Base-by-base conservation (phyloP, 1,284 basidiomycete genomes). In the Marasmius oreades region DNA sequence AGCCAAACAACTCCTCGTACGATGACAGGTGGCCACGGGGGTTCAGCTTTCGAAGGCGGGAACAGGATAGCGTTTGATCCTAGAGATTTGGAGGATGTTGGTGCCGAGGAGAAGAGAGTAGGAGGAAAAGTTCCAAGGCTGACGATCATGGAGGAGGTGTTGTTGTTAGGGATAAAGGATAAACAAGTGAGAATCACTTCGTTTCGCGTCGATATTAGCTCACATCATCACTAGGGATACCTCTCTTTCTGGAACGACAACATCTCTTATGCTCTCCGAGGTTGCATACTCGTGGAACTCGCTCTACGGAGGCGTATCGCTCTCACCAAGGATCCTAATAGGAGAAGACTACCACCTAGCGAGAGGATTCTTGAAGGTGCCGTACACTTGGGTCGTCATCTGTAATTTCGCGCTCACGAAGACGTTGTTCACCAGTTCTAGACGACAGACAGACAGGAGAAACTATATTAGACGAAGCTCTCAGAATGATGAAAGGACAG, bases 191-290 rank as follows among this genome's bases (percentile, higher is more conserved):
- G 84, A 73, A 46, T 24, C 47, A 26, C n/a, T 12, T 55, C 39
- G 36, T 34, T 48, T 23, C 31, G 37, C 33, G 52, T 42, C 20
- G 34, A 26, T 4, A 6, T 24, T 20, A 22, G n/a, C 12, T 48
- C 37, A 16, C 31, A 23, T 39, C 24, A 33, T 43, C 51, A 57
- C 0, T 63, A 94, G 90, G 93, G 93, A 43, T 95, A 95, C 70
- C 84, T 96, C 18, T 95, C 93, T 1, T 96, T 97, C 71, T 96
- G 93, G 94, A 98, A 98, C 71, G 95, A 98, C 77, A 97, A 96
- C 73, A 98, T 97, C 63, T 96, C 93, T 0, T 98, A 98, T 71
- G 93, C 95, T 12, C 80, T 98, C 1, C 84, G 95, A 18, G 95
- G 95, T 3, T 97, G 95, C 70, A 97, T 98, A 66, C 82, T 98